These are phyloP conservation scores for Delitschia confertaspora DNA, from an alignment of 495 filamentous ascomycete species.

Conservation along the genomic window DNA sequence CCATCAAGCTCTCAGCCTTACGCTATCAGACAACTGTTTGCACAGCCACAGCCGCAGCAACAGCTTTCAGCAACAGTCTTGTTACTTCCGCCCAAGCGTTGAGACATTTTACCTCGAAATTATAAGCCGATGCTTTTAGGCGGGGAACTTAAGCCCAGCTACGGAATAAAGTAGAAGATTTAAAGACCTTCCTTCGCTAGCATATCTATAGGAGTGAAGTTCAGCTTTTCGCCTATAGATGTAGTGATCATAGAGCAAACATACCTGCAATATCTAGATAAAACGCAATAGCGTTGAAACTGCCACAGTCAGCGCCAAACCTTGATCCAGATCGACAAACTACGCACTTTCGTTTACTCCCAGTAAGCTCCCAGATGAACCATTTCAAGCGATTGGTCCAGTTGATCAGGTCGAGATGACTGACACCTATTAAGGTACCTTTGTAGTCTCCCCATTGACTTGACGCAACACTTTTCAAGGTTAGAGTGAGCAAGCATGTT, in stretches of 20 bases:
- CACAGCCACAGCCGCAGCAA: conserved; percentile 21
- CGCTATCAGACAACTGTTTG: no score
- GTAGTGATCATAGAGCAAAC: conserved; percentile 10
- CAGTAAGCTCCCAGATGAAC: conserved; percentile 57
- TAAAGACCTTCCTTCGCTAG: conserved; percentile 62
- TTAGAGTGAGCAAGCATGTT: neutral
- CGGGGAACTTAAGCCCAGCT: no score
- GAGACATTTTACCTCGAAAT: no score
- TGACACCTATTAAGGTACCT: conserved; percentile 79
- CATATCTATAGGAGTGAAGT: conserved; percentile 48
- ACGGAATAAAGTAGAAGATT: no score
- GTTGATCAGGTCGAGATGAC: conserved; percentile 89
- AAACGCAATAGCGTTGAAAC: conserved; percentile 93
- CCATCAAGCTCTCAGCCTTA: no score
- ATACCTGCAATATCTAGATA: conserved; percentile 80
- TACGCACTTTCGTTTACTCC: conserved; percentile 58
- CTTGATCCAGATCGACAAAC: conserved; percentile 11
- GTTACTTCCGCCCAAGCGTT: no score
- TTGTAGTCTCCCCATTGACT: conserved; percentile 87
- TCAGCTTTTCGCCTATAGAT: neutral
- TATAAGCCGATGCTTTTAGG: no score
- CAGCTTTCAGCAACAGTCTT: no score
- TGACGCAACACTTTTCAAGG: conserved; percentile 58
- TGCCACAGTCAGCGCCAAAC: no score
- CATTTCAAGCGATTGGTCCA: conserved; percentile 83